A percentile compares a stretch with the other conserved stretches of the same genome.
Conservation (phyloP, 192 early-diverging fungal species). For the Entophlyctis helioformis region DNA sequence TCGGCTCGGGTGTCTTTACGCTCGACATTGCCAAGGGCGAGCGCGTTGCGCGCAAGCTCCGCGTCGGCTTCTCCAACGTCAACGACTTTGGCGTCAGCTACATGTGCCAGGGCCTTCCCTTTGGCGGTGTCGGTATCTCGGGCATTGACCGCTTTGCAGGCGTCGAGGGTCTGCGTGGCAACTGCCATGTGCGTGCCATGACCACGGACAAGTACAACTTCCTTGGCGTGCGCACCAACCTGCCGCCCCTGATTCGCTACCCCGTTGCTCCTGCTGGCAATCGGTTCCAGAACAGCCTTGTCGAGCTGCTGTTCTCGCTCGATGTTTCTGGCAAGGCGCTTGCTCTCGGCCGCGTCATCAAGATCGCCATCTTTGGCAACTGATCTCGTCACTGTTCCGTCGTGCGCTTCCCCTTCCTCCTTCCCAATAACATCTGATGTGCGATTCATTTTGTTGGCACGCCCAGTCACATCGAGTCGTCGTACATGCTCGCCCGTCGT, state of each 20-base stretch:
- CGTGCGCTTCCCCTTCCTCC: no score
- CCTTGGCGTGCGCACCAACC: constrained; percentile 5
- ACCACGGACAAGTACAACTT: constrained; percentile 7
- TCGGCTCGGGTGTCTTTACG: constrained; percentile 72
- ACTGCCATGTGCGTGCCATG: constrained; percentile 12
- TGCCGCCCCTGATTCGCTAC: constrained; percentile 4
- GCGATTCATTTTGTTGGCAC: no score
- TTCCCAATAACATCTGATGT: no score
- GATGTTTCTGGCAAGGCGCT: no score
- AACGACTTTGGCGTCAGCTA: constrained; percentile 84
- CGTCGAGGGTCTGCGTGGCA: constrained; percentile 16
- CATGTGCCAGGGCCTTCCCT: constrained; percentile 47
- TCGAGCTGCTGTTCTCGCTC: constrained; percentile 6
- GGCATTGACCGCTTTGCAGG: constrained; percentile 19
- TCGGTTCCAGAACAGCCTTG: constrained; percentile 5
- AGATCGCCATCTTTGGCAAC: no score
- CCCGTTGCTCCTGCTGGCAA: constrained; percentile 6
- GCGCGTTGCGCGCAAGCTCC: constrained; percentile 46
- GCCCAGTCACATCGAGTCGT: no score
- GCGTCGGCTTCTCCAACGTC: constrained; percentile 69
- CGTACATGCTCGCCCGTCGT: no score
- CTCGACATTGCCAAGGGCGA: constrained; percentile 47
- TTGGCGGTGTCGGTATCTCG: constrained; percentile 11
- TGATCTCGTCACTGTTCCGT: no score
- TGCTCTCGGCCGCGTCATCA: no score